These are phyloP conservation scores for Tricholoma sp. DNA, from an alignment of 768 basidiomycete genomes.

Conservation along the genomic window DNA sequence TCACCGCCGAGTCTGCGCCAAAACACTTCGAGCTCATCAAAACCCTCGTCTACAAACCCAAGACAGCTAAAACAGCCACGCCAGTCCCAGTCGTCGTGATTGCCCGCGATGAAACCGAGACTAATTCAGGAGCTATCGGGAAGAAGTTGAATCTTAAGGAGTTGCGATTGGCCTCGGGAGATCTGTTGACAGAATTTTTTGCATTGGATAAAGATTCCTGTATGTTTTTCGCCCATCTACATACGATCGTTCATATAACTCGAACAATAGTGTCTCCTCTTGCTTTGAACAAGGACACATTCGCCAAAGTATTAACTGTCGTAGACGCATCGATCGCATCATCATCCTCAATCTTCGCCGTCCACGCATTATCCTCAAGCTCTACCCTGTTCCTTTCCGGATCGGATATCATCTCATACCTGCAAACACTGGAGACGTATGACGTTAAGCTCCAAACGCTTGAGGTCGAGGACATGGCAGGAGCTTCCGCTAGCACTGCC, in stretches of 20 bases:
- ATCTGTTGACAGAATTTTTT: conserved; percentile 84
- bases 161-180: conserved; percentile 78
- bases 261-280: conserved; percentile 68
- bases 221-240: conserved; percentile 34
- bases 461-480: conserved; percentile 60
- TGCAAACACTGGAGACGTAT: conserved; percentile 65
- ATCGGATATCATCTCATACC: conserved; percentile 65
- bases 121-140: conserved; percentile 68
- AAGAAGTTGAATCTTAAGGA: conserved; percentile 86
- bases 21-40: conserved; percentile 71
- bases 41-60: conserved; percentile 93
- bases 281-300: conserved; percentile 57
- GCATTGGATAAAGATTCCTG: conserved; percentile 79
- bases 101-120: conserved; percentile 81
- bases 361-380: conserved; percentile 69
- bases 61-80: conserved; percentile 85
- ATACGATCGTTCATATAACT: conserved; percentile 9
- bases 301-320: conserved; percentile 69
- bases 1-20: conserved; percentile 45
- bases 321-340: conserved; percentile 76
- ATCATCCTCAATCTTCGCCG: conserved; percentile 62
- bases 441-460: conserved; percentile 64
- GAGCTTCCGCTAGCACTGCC: conserved; percentile 30
- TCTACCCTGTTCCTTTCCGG: conserved; percentile 79
- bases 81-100: conserved; percentile 86